Base-by-base conservation (phyloP, 1,284 basidiomycete genomes). In the Leccinum cinnamomeum region DNA sequence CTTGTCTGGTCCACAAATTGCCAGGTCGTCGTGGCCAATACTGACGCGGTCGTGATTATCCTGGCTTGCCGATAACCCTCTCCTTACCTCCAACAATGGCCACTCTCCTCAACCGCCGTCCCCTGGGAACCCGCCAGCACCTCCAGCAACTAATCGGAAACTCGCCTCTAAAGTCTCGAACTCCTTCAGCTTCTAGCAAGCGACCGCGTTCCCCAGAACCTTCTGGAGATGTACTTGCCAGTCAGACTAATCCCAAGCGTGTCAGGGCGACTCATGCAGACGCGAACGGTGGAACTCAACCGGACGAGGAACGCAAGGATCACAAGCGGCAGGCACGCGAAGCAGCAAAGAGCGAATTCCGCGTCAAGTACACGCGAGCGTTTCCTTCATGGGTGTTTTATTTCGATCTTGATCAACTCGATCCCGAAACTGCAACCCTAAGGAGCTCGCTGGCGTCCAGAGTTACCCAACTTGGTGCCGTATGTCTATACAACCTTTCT, bases 301-400 rank as follows among this genome's bases (percentile, higher is more conserved):
- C 68, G 0, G 77, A 75, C 25, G 69, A 72, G 1, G 75, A 77
- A n/a, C 71, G 71, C 55, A 78, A 72, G 64, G 79, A 82, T 35
- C 76, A 75, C 41, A 76, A 68, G 55, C 76, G 78, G 51, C 73
- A 77, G 2, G 84, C 86, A 65, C 81, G 85, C 44, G 86, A 89
- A 68, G 78, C 81, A 64, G 83, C 85, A 67, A 84, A 86, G 64
- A 81, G 82, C 18, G 89, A 92, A 68, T 98, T 95, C 80, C 86
- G 85, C 67, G 76, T 84, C 51, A 97, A 95, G 79, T 98, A 95
- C 77, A 84, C 84, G 60, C 85, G 86, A 62, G 91, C 90, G 16
- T 97, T 98, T 76, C 93, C 94, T 2, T 80, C 76, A 28, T 94
- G 90, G 79, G 85, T 82, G 18, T 97, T 98, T 78, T 91, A 95